Percentiles rank a stretch among this genome's conserved stretches.
Evolutionary conservation across 352 stramenopile genomes (phyloP).

Genomic region (Stephanocyclus meneghinianus): DNA sequence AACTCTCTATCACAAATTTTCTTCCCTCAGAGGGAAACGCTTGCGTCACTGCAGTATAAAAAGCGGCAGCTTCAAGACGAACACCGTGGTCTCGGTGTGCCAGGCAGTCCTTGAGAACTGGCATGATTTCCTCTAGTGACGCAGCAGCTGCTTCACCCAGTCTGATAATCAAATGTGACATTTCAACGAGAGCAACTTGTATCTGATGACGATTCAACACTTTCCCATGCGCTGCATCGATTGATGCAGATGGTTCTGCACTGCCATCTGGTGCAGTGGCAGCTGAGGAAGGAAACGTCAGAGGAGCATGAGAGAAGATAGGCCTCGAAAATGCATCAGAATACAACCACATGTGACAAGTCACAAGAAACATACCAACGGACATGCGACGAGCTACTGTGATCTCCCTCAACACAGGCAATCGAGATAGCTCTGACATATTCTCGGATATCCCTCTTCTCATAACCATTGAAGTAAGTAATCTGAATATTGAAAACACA

Average conservation of each 20-base stretch:
- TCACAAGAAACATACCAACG: slow-evolving; percentile 8
- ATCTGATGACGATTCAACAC: too few species aligned
- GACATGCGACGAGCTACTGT: slow-evolving; percentile 42
- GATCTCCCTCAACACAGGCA: slow-evolving; percentile 63
- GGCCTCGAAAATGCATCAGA: not conserved
- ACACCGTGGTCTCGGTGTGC: too few species aligned
- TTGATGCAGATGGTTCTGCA: slow-evolving; percentile 18
- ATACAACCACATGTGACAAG: not conserved
- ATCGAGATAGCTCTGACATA: slow-evolving; percentile 70
- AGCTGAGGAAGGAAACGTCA: not conserved
- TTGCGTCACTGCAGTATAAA: too few species aligned
- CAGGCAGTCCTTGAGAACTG: too few species aligned
- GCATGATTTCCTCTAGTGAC: too few species aligned
- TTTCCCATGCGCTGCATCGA: not conserved
- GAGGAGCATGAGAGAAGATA: not conserved
- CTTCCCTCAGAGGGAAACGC: too few species aligned
- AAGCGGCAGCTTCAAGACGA: too few species aligned
- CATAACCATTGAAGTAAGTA: slow-evolving; percentile 63
- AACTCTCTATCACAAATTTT: too few species aligned
- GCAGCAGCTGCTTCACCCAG: too few species aligned
- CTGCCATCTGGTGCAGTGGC: slow-evolving; percentile 27
- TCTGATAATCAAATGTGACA: too few species aligned
- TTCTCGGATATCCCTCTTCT: slow-evolving; percentile 72
- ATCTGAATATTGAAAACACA: slow-evolving; percentile 10
- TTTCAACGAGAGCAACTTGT: too few species aligned